Evolutionary conservation across 345 rosid species (phyloP).

Genomic region (Eucalyptus grandis): DNA sequence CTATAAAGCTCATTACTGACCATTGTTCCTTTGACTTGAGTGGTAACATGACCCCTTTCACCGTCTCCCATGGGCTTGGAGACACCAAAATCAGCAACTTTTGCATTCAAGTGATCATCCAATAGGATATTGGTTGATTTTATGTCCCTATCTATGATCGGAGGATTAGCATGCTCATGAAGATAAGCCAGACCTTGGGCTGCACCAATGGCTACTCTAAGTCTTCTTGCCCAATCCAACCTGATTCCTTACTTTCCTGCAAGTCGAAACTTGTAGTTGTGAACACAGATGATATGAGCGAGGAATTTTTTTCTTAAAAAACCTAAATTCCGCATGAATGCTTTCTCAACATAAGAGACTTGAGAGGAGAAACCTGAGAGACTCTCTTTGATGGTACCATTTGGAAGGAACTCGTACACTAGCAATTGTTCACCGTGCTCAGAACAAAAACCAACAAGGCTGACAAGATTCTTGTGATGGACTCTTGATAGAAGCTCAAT

Average conservation of each 20-base stretch:
- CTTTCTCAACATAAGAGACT: not conserved
- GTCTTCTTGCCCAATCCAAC: conserved; percentile 77
- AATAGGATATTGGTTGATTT: conserved; percentile 76
- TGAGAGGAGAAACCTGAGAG: conserved; percentile 47
- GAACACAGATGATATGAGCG: not conserved
- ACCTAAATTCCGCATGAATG: not conserved
- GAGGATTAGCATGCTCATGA: conserved; percentile 93
- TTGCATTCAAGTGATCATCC: conserved; percentile 66
- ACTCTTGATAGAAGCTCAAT: conserved; percentile 82
- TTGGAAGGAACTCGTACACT: conserved; percentile 59
- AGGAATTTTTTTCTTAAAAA: not conserved
- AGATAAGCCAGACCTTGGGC: conserved; percentile 82
- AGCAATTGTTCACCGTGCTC: conserved; percentile 66
- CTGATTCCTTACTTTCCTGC: conserved; percentile 74
- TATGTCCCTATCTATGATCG: conserved; percentile 87
- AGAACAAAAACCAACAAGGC: conserved; percentile 64
- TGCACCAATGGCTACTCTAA: conserved; percentile 65
- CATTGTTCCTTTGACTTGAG: conserved; percentile 99
- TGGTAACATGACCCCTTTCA: conserved; percentile 61
- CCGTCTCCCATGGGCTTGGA: conserved; percentile 53
- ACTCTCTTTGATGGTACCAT: conserved; percentile 52
- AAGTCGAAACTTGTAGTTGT: not conserved
- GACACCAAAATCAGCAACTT: conserved; percentile 91
- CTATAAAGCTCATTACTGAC: conserved; percentile 9
- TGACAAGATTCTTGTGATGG: conserved; percentile 71